These are phyloP conservation scores for Stereum hirsutum DNA, from an alignment of 1,284 basidiomycete species.

Conservation along the genomic window DNA sequence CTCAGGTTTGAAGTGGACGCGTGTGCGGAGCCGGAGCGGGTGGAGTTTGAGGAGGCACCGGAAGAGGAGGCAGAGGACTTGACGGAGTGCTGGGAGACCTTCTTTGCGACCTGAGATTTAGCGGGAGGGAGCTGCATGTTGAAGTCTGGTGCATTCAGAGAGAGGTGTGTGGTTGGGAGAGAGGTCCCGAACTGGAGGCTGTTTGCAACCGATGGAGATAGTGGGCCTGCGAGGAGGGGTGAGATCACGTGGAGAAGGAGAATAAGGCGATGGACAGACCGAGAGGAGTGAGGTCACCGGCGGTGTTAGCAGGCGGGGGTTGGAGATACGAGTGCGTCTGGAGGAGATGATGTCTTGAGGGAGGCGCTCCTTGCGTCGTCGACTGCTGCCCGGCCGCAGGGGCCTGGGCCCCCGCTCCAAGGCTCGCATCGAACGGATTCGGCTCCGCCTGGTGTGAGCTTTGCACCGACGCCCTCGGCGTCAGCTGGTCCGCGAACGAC, in stretches of 20 bases:
- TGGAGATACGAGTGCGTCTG: no score
- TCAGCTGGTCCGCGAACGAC: slow-evolving; percentile 58
- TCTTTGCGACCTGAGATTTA: slow-evolving; percentile 21
- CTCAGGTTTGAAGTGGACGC: no score
- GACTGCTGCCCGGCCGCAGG: background rate
- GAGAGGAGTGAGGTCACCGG: no score
- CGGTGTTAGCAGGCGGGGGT: no score
- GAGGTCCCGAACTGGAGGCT: slow-evolving; percentile 37
- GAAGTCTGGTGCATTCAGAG: slow-evolving; percentile 74
- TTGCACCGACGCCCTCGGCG: slow-evolving; percentile 47
- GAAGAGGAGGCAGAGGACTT: slow-evolving; percentile 23
- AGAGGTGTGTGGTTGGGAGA: slow-evolving; percentile 64
- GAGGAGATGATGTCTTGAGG: slow-evolving; percentile 29
- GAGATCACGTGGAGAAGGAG: slow-evolving; percentile 15
- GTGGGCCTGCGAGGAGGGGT: slow-evolving; percentile 16
- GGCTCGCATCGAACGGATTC: slow-evolving; percentile 62
- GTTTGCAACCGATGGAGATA: slow-evolving; percentile 29
- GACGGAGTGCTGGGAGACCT: slow-evolving; percentile 11
- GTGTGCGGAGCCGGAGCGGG: slow-evolving; percentile 22
- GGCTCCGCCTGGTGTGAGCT: slow-evolving; percentile 32
- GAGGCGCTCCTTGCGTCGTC: slow-evolving; percentile 11
- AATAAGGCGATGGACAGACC: no score
- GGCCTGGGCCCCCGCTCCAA: background rate
- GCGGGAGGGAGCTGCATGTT: slow-evolving; percentile 55
- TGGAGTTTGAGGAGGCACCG: slow-evolving; percentile 24